Conservation (phyloP, 495 filamentous ascomycete species). For the Hypoxylon fragiforme region DNA sequence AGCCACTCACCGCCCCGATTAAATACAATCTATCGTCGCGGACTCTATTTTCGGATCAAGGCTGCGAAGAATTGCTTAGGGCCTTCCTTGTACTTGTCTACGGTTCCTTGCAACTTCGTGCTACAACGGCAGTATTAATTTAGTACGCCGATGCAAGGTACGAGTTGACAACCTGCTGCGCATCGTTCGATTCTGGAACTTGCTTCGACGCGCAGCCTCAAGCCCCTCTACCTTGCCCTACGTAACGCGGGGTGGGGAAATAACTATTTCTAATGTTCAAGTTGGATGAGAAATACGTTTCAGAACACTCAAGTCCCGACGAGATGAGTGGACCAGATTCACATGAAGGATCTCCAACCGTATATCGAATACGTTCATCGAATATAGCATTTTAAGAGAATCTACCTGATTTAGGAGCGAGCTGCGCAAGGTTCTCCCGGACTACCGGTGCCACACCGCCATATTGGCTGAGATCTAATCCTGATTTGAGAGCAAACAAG, state of each 20-base stretch:
- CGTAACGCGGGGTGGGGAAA: slow-evolving; percentile 37
- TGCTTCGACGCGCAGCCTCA: slow-evolving; percentile 35
- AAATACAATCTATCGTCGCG: slow-evolving; percentile 14
- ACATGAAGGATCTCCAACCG: slow-evolving; percentile 30
- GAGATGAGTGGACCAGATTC: slow-evolving; percentile 33
- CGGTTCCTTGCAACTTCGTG: slow-evolving; percentile 29
- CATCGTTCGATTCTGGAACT: slow-evolving; percentile 29
- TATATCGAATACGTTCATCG: too few species aligned
- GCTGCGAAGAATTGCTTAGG: slow-evolving; percentile 13
- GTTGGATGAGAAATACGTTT: slow-evolving; percentile 40
- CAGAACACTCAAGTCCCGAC: slow-evolving; percentile 29
- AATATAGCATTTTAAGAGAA: slow-evolving; percentile 20
- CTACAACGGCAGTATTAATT: slow-evolving; percentile 15
- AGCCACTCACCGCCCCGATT: slow-evolving; percentile 29
- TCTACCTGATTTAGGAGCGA: slow-evolving; percentile 18
- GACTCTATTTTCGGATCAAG: slow-evolving; percentile 17
- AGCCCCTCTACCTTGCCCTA: slow-evolving; percentile 31
- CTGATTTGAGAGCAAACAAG: slow-evolving; percentile 26
- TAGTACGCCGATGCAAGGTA: slow-evolving; percentile 33
- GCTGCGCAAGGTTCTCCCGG: slow-evolving; percentile 30
- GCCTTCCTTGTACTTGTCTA: slow-evolving; percentile 2
- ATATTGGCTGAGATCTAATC: slow-evolving; percentile 29
- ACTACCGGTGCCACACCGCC: slow-evolving; percentile 35
- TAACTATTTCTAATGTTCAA: slow-evolving; percentile 29
- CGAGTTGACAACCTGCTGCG: slow-evolving; percentile 30